Percentiles rank a stretch among this genome's conserved stretches.
Conservation (phyloP, 257 asterid genomes). For the Plantago elongata region DNA sequence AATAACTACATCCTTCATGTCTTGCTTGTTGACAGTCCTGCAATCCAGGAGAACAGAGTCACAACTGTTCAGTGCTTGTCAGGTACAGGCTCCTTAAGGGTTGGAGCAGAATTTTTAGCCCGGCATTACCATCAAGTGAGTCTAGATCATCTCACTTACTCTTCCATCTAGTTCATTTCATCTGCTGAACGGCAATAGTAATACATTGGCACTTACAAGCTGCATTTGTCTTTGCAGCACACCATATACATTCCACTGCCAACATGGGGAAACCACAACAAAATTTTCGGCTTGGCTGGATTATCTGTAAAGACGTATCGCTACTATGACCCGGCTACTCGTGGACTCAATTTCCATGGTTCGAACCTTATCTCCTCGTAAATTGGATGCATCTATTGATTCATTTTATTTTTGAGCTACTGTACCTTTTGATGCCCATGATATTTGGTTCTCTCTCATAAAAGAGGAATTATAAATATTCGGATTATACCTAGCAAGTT, state of each 20-base stretch:
- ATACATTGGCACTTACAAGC: conserved; percentile 8
- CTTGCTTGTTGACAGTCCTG: conserved; percentile 61
- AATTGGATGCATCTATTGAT: not conserved
- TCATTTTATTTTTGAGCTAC: not conserved
- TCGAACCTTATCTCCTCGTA: conserved; percentile 13
- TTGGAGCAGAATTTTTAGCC: conserved; percentile 92
- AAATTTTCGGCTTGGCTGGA: conserved; percentile 81
- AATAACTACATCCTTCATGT: conserved; percentile 4
- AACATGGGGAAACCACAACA: conserved; percentile 98
- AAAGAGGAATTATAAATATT: too few species aligned
- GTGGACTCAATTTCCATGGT: conserved; percentile 95
- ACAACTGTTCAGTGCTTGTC: conserved; percentile 98
- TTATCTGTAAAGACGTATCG: conserved; percentile 80
- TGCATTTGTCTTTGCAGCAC: conserved; percentile 43
- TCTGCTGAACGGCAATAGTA: conserved; percentile 5
- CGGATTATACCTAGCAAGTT: not conserved
- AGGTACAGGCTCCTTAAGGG: conserved; percentile 97
- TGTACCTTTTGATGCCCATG: too few species aligned
- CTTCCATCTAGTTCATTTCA: not conserved
- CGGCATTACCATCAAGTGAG: conserved; percentile 78
- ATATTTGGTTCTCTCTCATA: too few species aligned
- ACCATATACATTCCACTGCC: conserved; percentile 83
- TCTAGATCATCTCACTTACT: conserved; percentile 1
- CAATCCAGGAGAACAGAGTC: conserved; percentile 83
- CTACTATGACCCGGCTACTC: conserved; percentile 88